Percentiles rank a stretch among this genome's conserved stretches.
These are phyloP conservation scores for Diplodia scrobiculata DNA, from an alignment of 2,329 filamentous ascomycete species.

Conservation along the genomic window DNA sequence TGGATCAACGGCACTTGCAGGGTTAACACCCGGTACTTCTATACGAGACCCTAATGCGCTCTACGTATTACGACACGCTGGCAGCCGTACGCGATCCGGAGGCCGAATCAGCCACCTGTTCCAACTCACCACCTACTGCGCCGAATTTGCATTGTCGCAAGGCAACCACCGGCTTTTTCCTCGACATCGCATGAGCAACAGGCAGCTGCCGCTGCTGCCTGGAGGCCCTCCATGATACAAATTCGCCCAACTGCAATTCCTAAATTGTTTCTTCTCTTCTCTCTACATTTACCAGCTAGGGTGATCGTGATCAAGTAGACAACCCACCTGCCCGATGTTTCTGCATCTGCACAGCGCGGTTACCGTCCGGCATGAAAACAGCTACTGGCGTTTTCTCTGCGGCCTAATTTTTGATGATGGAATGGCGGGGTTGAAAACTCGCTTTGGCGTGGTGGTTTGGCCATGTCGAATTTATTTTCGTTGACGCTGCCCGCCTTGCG, in stretches of 20 bases:
- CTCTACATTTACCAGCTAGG: constrained; percentile 2
- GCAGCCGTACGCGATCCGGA: not conserved
- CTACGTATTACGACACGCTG: not conserved
- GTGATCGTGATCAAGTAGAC: constrained; percentile 2
- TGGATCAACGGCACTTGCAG: not conserved
- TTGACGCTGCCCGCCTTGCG: constrained; percentile 9
- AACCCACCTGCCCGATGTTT: not conserved
- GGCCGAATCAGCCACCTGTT: not conserved
- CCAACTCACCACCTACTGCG: not conserved
- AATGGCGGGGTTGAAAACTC: not conserved
- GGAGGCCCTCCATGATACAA: not conserved
- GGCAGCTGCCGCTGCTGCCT: not conserved
- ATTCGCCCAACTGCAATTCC: not conserved
- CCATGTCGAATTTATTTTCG: not conserved
- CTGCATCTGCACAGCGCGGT: constrained; percentile 13
- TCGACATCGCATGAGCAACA: not conserved
- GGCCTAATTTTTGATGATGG: constrained; percentile 5
- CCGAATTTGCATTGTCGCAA: not conserved
- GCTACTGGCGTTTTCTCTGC: not conserved
- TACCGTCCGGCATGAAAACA: not conserved
- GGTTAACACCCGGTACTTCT: not conserved
- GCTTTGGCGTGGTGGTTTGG: not conserved
- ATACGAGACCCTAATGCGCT: not conserved
- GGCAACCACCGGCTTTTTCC: not conserved
- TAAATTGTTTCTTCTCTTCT: not conserved